Percentiles rank a stretch among this genome's conserved stretches.
These are phyloP conservation scores for Tolypocladium ophioglossoides DNA, from an alignment of 2,329 filamentous ascomycete species.

Conservation along the genomic window DNA sequence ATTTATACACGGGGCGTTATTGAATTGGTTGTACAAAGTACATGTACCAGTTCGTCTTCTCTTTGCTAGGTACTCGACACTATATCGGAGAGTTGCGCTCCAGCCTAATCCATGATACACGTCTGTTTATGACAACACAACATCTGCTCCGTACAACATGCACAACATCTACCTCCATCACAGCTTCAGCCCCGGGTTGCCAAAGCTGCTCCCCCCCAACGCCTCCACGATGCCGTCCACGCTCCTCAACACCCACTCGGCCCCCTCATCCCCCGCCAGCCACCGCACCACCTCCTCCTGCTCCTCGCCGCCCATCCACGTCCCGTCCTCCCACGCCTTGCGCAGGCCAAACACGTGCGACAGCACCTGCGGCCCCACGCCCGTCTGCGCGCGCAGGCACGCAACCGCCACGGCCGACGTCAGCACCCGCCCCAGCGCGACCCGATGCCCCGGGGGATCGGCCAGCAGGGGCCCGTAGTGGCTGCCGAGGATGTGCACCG, in stretches of 20 bases:
- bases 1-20: not conserved
- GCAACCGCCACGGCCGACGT: slow-evolving; percentile 66
- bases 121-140: no score
- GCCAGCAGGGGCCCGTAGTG: slow-evolving; percentile 68
- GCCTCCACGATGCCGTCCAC: slow-evolving; percentile 34
- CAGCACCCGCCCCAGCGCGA: slow-evolving; percentile 50
- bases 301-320: slow-evolving; percentile 27
- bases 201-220: slow-evolving; percentile 33
- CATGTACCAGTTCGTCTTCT: no score
- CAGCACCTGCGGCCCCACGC: slow-evolving; percentile 71
- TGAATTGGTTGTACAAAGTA: no score
- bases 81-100: no score
- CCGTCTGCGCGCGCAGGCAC: slow-evolving; percentile 67
- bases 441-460: slow-evolving; percentile 44
- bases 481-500: slow-evolving; percentile 64
- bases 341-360: slow-evolving; percentile 73
- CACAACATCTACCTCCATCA: not conserved
- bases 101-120: no score
- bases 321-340: slow-evolving; percentile 64
- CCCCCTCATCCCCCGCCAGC: slow-evolving; percentile 34
- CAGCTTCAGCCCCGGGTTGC: slow-evolving; percentile 6
- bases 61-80: no score
- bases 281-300: slow-evolving; percentile 25
- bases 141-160: no score
- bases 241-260: slow-evolving; percentile 33